Conservation (phyloP, 257 asterid species). For the Avicennia marina region DNA sequence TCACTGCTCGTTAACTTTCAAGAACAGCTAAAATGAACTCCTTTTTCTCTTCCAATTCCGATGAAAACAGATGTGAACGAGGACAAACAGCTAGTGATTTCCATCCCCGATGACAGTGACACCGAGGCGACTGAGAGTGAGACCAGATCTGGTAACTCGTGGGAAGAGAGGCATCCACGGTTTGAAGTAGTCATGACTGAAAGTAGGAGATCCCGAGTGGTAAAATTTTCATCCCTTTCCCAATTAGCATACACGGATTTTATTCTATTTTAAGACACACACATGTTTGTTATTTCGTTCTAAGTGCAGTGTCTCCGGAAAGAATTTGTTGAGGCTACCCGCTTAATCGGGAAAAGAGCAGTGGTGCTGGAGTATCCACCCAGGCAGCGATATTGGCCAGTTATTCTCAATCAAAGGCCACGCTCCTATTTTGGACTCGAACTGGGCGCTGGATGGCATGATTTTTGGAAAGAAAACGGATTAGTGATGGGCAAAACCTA, state of each 20-base stretch:
- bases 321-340: constrained; percentile 5
- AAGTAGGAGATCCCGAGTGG: background rate
- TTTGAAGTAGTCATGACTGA: background rate
- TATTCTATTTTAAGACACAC: background rate
- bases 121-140: background rate
- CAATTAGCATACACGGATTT: background rate
- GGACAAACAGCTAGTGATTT: background rate
- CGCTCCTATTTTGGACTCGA: background rate
- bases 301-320: constrained; percentile 6
- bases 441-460: constrained; percentile 17
- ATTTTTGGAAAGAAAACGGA: constrained; percentile 12
- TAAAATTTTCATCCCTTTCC: background rate
- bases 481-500: constrained; percentile 10
- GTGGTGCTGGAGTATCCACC: constrained; percentile 16
- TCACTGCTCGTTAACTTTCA: no score
- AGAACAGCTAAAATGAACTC: background rate
- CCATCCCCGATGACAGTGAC: background rate
- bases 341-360: background rate
- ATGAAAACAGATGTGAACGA: background rate
- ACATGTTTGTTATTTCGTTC: background rate
- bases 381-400: background rate
- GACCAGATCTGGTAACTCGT: background rate
- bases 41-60: no score
- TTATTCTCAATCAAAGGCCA: background rate
- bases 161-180: background rate